A percentile compares a stretch with the other conserved stretches of the same genome.
Evolutionary conservation across 768 basidiomycete genomes (phyloP).

Genomic region (Podaxis carcinomalis): DNA sequence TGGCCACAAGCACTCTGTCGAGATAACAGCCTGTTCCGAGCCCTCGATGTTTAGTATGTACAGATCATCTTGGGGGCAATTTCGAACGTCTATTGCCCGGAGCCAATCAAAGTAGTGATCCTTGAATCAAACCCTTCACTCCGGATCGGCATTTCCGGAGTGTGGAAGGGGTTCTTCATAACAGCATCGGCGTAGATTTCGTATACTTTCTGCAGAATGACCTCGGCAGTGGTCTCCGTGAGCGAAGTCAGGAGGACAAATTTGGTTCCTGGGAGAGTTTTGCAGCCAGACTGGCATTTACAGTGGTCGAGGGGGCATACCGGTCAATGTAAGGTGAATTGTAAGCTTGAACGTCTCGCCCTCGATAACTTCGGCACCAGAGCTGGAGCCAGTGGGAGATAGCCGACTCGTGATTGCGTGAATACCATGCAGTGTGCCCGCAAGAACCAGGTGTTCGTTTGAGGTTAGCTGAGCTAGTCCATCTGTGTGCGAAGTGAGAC

Average conservation of each 20-base stretch:
- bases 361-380: constrained; percentile 93
- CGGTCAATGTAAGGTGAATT: constrained; percentile 85
- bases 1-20: not conserved
- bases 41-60: not conserved
- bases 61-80: not conserved
- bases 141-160: constrained; percentile 98
- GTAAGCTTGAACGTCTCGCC: constrained; percentile 94
- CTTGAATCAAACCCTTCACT: constrained; percentile 82
- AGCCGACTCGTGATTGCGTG: constrained; percentile 96
- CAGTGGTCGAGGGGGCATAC: constrained; percentile 34
- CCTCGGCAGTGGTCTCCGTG: constrained; percentile 63
- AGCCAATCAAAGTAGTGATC: constrained; percentile 57
- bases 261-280: constrained; percentile 69
- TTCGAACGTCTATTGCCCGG: constrained; percentile 26
- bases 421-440: constrained; percentile 95
- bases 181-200: constrained; percentile 92
- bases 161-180: constrained; percentile 99
- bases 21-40: not conserved
- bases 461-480: constrained; percentile 88
- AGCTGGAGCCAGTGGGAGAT: constrained; percentile 77
- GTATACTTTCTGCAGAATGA: constrained; percentile 80
- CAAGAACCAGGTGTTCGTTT: constrained; percentile 93
- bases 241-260: constrained; percentile 90
- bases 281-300: not conserved
- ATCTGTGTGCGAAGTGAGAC: constrained; percentile 46